Base-by-base conservation (phyloP, 129 eudicot genomes). In the Flaveria robusta region DNA sequence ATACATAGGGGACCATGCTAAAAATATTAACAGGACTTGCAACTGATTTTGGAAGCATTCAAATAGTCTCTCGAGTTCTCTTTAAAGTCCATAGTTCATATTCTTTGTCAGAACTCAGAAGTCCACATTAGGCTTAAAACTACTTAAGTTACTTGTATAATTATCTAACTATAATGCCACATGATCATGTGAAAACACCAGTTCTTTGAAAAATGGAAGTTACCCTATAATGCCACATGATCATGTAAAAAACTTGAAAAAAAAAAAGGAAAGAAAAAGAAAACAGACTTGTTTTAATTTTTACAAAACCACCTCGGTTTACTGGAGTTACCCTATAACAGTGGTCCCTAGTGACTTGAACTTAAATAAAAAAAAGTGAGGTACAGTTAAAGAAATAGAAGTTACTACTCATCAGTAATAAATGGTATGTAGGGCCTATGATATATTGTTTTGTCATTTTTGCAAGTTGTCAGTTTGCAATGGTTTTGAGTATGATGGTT, bases 401-500 rank as follows among this genome's bases (percentile, higher is more conserved):
- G 72, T 70, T 37, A 66, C 74, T 55, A 27, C 58, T 73, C 31
- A 52, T 43, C 20, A 66, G 74, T 80, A 80, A 80, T 34, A 34
- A 34, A 34, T 34, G 55, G 41, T 78, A 54, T 79, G 83, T 63
- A 52, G 78, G 77, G 9, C 49, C 78, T 27, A 15, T 45, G n/a
- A 3, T 51, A 64, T 4, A 23, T 59, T 12, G 41, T 24, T 64
- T 19, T 72, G 59, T 80, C 41, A 34, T 26, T 37, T 68, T 59
- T 74, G 52, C 45, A 75, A 59, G 65, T 37, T 74, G 75, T 70
- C 65, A 67, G 65, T 68, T 81, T 74, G 81, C 55, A 52, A 72
- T 83, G 65, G 65, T 62, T 60, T 41, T 74, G 81, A 74, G 69
- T 39, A 69, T 54, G 87, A 83, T 74, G 68, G 81, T 51, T 59